Base-by-base conservation (phyloP, 768 basidiomycete genomes). In the Lactarius deliciosus region DNA sequence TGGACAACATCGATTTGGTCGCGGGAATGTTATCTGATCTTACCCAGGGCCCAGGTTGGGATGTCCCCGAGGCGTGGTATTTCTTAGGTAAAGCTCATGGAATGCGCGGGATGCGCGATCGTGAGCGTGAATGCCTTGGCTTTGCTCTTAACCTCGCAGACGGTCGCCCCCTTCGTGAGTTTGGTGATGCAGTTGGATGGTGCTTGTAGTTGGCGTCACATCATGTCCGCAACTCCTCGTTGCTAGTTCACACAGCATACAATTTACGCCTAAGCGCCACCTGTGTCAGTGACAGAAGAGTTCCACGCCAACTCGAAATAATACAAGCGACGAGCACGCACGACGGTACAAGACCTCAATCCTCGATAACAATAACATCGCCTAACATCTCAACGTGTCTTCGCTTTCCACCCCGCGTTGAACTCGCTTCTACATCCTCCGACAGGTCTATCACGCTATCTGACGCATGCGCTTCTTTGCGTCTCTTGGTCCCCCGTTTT, bases 1-100 rank as follows among this genome's bases (percentile, higher is more conserved):
- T 73, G 55, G 81, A 78, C 69, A 83, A 88, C 72, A 81, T 90
- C 9, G 93, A 96, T 73, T 80, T 97, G 45, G 92, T 92, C 0
- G 93, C 91, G 5, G 89, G 90, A 2, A 78, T 96, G 72, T 81
- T 98, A 32, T 84, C 84, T 1, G 86, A 91, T 69, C 73, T 94
- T 57, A 92, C 94, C 0, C 85, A 86, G 47, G 92, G 90, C 0
- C 79, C 80, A 0, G 96, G 90, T 13, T 98, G 95, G 94, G 90
- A 97, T 74, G 84, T 91, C 2, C 86, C 95, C 0, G 96, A 98
- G 75, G 96, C 91, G 30, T 99, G 96, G 96, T 96, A 90, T 76
- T 91, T 87, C 75, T 82, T 98, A 16, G 92, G 88, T 7, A 92
- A 88, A 72, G 89, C 89, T 28, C 90, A 90, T 72, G 86, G 88